phyloP scores from a whole-genome alignment of 225 moss, liverwort and hornwort species.

The Pleurozium schreberi region DNA sequence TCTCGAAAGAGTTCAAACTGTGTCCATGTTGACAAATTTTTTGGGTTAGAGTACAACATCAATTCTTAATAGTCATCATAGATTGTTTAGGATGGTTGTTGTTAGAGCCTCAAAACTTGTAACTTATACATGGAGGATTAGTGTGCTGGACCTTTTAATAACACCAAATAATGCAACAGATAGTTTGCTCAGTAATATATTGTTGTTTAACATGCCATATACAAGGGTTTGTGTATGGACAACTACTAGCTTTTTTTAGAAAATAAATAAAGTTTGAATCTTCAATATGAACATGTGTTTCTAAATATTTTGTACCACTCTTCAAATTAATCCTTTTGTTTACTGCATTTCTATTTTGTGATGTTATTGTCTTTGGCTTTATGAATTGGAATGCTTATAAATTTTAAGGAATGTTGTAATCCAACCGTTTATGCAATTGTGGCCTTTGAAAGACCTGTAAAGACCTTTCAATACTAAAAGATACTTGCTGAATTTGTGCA shows the following conservation, averaged over 20 bases:
- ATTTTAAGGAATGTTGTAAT: background rate
- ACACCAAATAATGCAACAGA: background rate
- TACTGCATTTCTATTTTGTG: background rate
- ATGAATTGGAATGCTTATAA: background rate
- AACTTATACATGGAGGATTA: background rate
- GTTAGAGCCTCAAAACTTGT: rapidly evolving
- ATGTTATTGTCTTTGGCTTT: background rate
- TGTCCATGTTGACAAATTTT: background rate
- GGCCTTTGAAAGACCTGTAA: background rate
- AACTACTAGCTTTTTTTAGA: background rate
- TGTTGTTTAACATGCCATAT: background rate
- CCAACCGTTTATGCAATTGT: rapidly evolving
- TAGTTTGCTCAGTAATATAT: no score
- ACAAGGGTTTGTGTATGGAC: background rate
- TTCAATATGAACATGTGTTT: background rate
- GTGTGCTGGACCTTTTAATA: background rate
- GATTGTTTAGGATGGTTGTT: background rate
- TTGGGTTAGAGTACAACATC: background rate
- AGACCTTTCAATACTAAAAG: background rate
- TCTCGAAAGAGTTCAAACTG: background rate
- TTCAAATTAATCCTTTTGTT: background rate
- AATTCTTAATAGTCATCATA: background rate
- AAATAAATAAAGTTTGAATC: background rate
- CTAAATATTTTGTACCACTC: background rate
- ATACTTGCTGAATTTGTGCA: background rate